Evolutionary conservation across 768 basidiomycete species (phyloP), one percentile per base, ranked within the genome.

Genomic region (Hygrocybe coccinea): DNA sequence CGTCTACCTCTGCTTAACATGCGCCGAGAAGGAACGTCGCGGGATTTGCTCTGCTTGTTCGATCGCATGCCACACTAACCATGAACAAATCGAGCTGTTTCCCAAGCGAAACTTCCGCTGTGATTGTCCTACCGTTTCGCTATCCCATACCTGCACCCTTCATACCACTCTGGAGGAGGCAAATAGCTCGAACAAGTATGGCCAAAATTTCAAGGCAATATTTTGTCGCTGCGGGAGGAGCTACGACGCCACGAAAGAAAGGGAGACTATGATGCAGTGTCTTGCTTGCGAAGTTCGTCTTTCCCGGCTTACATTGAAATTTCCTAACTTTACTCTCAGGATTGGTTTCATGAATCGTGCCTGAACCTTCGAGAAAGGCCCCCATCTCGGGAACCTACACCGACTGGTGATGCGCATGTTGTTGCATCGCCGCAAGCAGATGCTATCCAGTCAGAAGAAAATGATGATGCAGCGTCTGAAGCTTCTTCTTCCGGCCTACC

Each of bases 291-390:
- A 93, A 79, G 90, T 91, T 60, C 64, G 81, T 76, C 38, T 12
- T 29, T 49, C 46, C 14, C 9, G 24, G 15, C 33, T 51, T 47
- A 22, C 48, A 39, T 48, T 56, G 44, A 12, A 19, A 41, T 54
- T 58, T 17, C 51, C 38, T 37, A 33, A 54, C 43, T 33, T 46
- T 58, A 50, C 25, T 36, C 34, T 54, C 58, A 91, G 89, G 90
- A 93, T 64, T 93, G 91, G 91, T 93, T 85, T 69, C 91, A 93
- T 62, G 91, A 93, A 72, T 91, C 89, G 10, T 93, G 91, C 63
- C 82, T 91, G 61, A 86, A 89, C 68, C 76, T 93, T 41, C 80
- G 89, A 57, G 81, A 85, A 66, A 79, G 79, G 19, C 87, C 86
- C 5, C 33, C 52, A 17, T 77, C 78, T 8, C 76, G 80, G 55